Evolutionary conservation across 208 protist species (phyloP).

Genomic region (Borovskyia barvae): DNA sequence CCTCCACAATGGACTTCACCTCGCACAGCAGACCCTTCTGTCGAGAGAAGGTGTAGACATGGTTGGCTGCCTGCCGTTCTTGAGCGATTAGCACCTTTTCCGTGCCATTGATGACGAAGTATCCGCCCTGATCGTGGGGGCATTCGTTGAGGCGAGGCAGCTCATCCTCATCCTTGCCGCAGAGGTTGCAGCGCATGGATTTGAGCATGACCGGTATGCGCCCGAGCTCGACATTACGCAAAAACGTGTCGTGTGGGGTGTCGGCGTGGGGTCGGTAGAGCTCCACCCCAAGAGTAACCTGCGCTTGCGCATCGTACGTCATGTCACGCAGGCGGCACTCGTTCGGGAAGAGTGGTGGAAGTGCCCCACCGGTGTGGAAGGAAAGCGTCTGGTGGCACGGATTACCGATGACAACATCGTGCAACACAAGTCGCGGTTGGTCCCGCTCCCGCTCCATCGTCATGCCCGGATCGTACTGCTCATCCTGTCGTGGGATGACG

Average conservation of each 20-base stretch:
- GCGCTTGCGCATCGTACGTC: constrained; percentile 86
- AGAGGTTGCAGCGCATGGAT: constrained; percentile 95
- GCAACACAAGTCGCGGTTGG: constrained; percentile 67
- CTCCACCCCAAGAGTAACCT: constrained; percentile 58
- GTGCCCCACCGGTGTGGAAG: constrained; percentile 47
- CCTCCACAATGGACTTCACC: constrained; percentile 94
- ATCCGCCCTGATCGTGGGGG: constrained; percentile 98
- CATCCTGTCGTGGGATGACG: constrained; percentile 70
- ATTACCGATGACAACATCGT: constrained; percentile 84
- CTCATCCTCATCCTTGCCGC: constrained; percentile 89
- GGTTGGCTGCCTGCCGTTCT: constrained; percentile 97
- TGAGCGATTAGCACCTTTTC: constrained; percentile 98
- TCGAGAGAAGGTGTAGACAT: constrained; percentile 97
- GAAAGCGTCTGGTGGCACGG: constrained; percentile 62
- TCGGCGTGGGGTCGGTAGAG: constrained; percentile 50
- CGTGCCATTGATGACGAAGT: constrained; percentile 99
- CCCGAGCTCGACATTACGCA: constrained; percentile 93
- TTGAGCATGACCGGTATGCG: constrained; percentile 99
- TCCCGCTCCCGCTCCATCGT: constrained; percentile 48
- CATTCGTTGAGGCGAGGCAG: constrained; percentile 96
- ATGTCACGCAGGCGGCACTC: constrained; percentile 96
- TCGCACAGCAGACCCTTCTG: constrained; percentile 93
- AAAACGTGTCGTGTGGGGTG: constrained; percentile 31
- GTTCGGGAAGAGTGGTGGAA: constrained; percentile 91
- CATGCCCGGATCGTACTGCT: constrained; percentile 75